Evolutionary conservation across 306 rosid species (phyloP).

Genomic region (Lotus japonicus): DNA sequence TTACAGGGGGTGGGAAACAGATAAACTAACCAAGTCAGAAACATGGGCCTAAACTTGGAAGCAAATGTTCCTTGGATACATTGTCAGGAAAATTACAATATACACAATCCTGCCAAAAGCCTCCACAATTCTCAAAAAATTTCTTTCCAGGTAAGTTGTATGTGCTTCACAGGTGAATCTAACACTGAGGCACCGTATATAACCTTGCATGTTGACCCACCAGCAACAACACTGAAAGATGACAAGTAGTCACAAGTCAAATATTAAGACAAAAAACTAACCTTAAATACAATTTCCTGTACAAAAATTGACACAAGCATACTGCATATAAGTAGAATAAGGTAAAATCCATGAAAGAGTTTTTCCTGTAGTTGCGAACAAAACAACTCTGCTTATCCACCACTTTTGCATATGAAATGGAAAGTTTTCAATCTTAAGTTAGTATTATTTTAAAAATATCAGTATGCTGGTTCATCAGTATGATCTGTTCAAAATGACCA

Average conservation of each 20-base stretch:
- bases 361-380: background rate
- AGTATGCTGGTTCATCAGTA: no score
- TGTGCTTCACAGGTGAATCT: constrained; percentile 45
- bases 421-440: background rate
- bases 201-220: constrained; percentile 34
- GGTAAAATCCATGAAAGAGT: background rate
- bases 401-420: background rate
- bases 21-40: constrained; percentile 96
- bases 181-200: constrained; percentile 33
- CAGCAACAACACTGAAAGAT: constrained; percentile 46
- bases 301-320: constrained; percentile 11
- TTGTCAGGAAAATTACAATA: constrained; percentile 94
- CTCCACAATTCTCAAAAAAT: constrained; percentile 66
- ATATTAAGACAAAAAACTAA: constrained; percentile 6
- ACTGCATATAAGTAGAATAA: background rate
- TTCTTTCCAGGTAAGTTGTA: constrained; percentile 51
- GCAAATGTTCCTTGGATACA: constrained; percentile 80
- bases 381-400: background rate
- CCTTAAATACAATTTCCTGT: background rate
- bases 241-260: constrained; percentile 22
- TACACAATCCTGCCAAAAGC: constrained; percentile 92
- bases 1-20: constrained; percentile 67
- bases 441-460: background rate
- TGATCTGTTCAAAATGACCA: no score
- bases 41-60: constrained; percentile 80